Evolutionary conservation across 768 basidiomycete species (phyloP), one percentile per base, ranked within the genome.

Genomic region (Terana coerulea): DNA sequence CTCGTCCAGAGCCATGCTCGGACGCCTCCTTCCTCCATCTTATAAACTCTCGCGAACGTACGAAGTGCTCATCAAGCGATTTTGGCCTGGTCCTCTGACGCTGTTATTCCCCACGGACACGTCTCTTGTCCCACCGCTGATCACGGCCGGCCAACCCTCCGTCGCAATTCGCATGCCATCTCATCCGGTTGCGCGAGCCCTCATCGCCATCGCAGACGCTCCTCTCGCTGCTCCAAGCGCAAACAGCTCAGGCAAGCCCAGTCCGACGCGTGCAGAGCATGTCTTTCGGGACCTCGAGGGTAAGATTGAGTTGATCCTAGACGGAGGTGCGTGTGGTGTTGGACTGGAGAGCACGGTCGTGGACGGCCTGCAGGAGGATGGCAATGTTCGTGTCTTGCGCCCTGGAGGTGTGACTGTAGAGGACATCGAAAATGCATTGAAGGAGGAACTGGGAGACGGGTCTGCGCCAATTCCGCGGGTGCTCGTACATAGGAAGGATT

Each of bases 311-410:
- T 67, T 93, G 35, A 88, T 99, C 36, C 71, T 99, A 5, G 95
- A 98, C 61, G 97, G 95, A n/a, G 95, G 95, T 0, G 63, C 83
- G 2, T 97, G 95, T 62, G 78, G 79, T 1, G 87, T 98, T 6
- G 97, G 97, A 0, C 67, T 99, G 53, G 97, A 99, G 70, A 95
- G 92, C 64, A 98, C 97, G 0, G 97, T 99, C 8, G 79, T 98
- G 3, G 92, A 97, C 66, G 95, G 90, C 7, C 70, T 97, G 30
- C 78, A 84, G 22, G 71, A 73, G 34, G 86, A 89, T 62, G 89
- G 89, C 5, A 73, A 79, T 36, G 68, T 98, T 33, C 84, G 94
- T 47, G 75, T 99, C 5, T 71, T 99, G 25, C 75, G 97, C 48
- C 95, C 95, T 0, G 97, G 97, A 28, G 97, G 97, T 2, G 75